Evolutionary conservation across 2,329 filamentous ascomycete genomes (phyloP).

Genomic region (Didymella lethalis): DNA sequence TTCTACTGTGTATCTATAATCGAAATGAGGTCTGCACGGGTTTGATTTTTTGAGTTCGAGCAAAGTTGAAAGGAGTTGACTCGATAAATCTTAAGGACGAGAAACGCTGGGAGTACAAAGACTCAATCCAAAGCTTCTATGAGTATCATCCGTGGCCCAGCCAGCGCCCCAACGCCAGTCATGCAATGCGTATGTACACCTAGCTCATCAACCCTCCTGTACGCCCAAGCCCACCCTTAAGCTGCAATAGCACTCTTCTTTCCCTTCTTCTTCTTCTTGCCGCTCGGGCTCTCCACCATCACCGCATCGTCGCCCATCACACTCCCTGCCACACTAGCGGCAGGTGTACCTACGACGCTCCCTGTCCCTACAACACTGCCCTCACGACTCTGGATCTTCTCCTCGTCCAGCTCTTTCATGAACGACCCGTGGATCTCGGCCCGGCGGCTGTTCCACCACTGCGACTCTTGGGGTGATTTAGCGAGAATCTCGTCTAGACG

Average conservation of each 20-base stretch:
- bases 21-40: background rate
- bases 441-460: slow-evolving; percentile 91
- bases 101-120: background rate
- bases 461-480: slow-evolving; percentile 76
- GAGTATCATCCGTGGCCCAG: slow-evolving; percentile 21
- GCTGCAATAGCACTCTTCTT: slow-evolving; percentile 52
- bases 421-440: slow-evolving; percentile 76
- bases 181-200: slow-evolving; percentile 16
- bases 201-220: background rate
- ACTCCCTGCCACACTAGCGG: slow-evolving; percentile 44
- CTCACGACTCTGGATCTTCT: slow-evolving; percentile 39
- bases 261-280: slow-evolving; percentile 68
- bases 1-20: background rate
- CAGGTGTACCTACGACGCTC: slow-evolving; percentile 20
- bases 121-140: slow-evolving; percentile 11
- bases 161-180: slow-evolving; percentile 24
- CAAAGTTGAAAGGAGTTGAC: background rate
- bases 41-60: background rate
- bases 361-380: slow-evolving; percentile 22
- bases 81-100: background rate
- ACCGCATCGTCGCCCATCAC: slow-evolving; percentile 70
- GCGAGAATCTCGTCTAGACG: slow-evolving; percentile 77
- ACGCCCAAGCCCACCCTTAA: background rate
- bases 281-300: slow-evolving; percentile 71
- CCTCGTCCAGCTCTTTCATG: slow-evolving; percentile 82